These are phyloP conservation scores for Euphorbia lathyris DNA, from an alignment of 345 rosid genomes.

Conservation along the genomic window DNA sequence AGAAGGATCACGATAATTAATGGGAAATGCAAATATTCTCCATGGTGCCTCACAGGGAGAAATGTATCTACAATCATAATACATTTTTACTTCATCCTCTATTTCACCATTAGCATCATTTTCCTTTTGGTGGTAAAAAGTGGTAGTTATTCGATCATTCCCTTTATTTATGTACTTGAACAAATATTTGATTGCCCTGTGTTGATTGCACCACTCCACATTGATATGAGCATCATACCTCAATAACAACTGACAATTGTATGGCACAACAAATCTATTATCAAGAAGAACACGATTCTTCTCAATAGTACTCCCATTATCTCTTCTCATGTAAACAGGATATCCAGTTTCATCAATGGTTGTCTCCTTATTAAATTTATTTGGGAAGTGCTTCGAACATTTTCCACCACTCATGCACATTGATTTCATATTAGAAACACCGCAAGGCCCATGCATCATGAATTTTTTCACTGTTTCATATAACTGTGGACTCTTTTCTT, in stretches of 20 bases:
- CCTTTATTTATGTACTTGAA: background rate
- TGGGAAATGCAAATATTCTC: no score
- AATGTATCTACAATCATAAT: no score
- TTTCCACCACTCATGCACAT: no score
- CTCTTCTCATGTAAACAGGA: background rate
- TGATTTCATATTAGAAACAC: background rate
- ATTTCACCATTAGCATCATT: no score
- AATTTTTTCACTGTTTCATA: background rate
- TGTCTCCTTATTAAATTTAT: no score
- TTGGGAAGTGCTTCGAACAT: background rate
- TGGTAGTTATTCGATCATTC: no score
- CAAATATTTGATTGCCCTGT: background rate
- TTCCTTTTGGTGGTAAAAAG: no score
- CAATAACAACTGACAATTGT: background rate
- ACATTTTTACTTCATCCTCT: background rate
- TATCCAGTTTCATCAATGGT: background rate
- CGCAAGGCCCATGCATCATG: slow-evolving; percentile 16
- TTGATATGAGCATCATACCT: background rate
- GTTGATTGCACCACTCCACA: background rate
- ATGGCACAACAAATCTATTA: background rate
- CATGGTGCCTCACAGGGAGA: no score
- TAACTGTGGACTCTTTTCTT: background rate
- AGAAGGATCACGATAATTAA: no score
- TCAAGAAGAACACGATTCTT: background rate
- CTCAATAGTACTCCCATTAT: background rate